Base-by-base conservation (phyloP, 768 basidiomycete species). In the Mycena vulgaris region DNA sequence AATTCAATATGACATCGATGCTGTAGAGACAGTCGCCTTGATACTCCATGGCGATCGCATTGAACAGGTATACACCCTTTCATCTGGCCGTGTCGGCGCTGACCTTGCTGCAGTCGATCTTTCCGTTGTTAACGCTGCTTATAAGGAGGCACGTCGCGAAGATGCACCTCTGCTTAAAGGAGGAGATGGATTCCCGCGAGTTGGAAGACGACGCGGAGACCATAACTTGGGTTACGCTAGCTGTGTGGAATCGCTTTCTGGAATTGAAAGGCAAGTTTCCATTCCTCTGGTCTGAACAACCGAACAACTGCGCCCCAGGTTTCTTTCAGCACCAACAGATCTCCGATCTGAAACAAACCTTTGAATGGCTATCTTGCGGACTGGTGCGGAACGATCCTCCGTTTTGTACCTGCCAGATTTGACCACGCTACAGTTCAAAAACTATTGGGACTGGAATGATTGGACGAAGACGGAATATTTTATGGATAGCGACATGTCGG, bases 371-470 rank as follows among this genome's bases (percentile, higher is more conserved):
- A 1, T 68, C 67, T 28, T 68, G 67, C 17, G 67, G 67, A 37
- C 60, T 68, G 51, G 67, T 68, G n/a, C 16, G 67, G 14, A 21
- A 45, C 35, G 10, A 23, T 13, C n/a, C 21, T 25, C 2, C 1
- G 13, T 27, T 10, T 40, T n/a, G 59, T 13, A 3, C 6, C 14
- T 21, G 25, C 10, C 16, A 23, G 30, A 35, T 16, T 16, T 30
- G 17, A 37, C n/a, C n/a, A n/a, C n/a, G n/a, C n/a, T n/a, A n/a
- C n/a, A 19, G 66, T 68, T 68, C 52, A 68, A 68, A 52, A 68
- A 62, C 39, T 68, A 68, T 21, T 53, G 42, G 27, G 42, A 56
- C 4, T 68, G 58, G 59, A n/a, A 39, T 21, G 33, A 61, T 21
- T 37, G 51, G 58, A 4, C 55, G 10, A 42, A 47, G 7, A 16